A percentile compares a stretch with the other conserved stretches of the same genome.
Conservation (phyloP, 2,329 filamentous ascomycete species). For the Alternaria arborescens region DNA sequence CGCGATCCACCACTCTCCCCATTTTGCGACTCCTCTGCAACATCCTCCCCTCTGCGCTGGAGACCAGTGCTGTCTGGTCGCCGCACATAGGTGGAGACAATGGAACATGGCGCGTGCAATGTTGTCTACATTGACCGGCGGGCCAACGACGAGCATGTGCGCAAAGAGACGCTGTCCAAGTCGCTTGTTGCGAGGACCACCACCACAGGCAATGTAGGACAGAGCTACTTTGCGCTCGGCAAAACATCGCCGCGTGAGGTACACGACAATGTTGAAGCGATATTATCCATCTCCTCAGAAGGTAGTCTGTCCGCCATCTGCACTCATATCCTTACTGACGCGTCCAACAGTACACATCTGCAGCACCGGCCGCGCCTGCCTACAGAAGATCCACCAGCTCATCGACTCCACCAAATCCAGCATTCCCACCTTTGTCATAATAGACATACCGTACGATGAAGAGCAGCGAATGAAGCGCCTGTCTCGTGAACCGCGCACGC, state of each 20-base stretch:
- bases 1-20: conserved; percentile 17
- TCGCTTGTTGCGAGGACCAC: conserved; percentile 45
- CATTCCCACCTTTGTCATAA: conserved; percentile 52
- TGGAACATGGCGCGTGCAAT: conserved; percentile 57
- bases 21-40: conserved; percentile 31
- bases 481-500: conserved; percentile 53
- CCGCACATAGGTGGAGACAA: conserved; percentile 45
- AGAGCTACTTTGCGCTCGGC: conserved; percentile 48
- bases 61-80: conserved; percentile 45
- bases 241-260: conserved; percentile 47
- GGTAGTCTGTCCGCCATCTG: conserved; percentile 34
- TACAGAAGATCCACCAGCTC: conserved; percentile 49
- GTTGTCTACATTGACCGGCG: conserved; percentile 56
- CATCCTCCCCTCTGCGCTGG: conserved; percentile 40
- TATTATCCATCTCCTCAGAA: conserved; percentile 54
- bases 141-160: conserved; percentile 52
- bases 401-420: conserved; percentile 43
- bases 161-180: conserved; percentile 47
- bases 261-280: conserved; percentile 50
- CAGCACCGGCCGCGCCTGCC: conserved; percentile 49
- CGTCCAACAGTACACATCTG: conserved; percentile 51
- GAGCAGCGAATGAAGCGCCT: conserved; percentile 52
- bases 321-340: conserved; percentile 16
- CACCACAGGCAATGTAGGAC: conserved; percentile 44
- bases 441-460: conserved; percentile 55